These are phyloP conservation scores for Wickerhamiella azyma DNA, from an alignment of 805 yeast species.

Conservation along the genomic window DNA sequence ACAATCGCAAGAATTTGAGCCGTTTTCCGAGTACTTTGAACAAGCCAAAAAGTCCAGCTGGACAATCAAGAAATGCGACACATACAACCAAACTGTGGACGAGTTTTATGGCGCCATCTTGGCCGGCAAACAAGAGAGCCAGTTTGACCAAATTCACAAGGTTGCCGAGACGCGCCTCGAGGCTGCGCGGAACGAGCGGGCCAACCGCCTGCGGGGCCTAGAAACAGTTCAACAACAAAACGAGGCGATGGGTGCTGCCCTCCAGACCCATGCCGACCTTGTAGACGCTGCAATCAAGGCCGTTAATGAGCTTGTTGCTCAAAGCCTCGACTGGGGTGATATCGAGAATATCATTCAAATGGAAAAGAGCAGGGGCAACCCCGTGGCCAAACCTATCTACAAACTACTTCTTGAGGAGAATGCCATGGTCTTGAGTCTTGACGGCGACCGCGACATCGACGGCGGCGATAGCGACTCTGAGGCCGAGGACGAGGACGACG, in stretches of 20 bases:
- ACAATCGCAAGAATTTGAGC: constrained; percentile 20
- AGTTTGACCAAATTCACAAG: constrained; percentile 43
- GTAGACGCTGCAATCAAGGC: constrained; percentile 61
- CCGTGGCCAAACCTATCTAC: constrained; percentile 46
- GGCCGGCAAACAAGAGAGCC: constrained; percentile 59
- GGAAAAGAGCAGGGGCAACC: constrained; percentile 55
- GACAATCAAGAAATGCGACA: constrained; percentile 29
- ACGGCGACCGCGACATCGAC: constrained; percentile 37
- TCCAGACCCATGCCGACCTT: constrained; percentile 51
- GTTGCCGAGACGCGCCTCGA: constrained; percentile 62
- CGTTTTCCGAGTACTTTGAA: constrained; percentile 21
- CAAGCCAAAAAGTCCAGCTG: constrained; percentile 27
- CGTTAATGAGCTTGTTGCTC: constrained; percentile 53
- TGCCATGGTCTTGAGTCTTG: constrained; percentile 45
- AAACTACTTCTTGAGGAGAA: constrained; percentile 58
- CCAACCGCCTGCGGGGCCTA: constrained; percentile 52
- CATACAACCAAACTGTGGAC: constrained; percentile 76
- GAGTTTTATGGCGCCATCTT: constrained; percentile 74
- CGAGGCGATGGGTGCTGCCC: constrained; percentile 55
- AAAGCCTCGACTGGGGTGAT: constrained; percentile 88
- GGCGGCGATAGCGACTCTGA: constrained; percentile 22
- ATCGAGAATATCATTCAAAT: constrained; percentile 61
- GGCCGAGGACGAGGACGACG: constrained; percentile 23
- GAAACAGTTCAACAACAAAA: constrained; percentile 49
- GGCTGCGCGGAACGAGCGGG: constrained; percentile 61